Evolutionary conservation across 139 green algal genomes (phyloP).

Genomic region (Tetradesmus lagerheimii): DNA sequence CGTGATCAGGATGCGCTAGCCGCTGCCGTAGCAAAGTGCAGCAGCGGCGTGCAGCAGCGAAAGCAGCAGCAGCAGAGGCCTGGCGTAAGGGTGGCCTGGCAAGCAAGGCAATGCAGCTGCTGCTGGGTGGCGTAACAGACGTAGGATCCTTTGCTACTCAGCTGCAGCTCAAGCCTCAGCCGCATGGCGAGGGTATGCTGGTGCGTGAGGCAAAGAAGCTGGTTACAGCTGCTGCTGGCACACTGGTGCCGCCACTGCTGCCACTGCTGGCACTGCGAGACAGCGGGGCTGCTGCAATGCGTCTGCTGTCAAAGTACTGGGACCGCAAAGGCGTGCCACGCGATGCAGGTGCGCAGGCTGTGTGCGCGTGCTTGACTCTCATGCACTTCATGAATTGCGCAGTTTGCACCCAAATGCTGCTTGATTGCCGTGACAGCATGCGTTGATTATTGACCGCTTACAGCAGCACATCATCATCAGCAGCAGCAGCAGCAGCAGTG

Average conservation of each 20-base stretch:
- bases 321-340: neutral
- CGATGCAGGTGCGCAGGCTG: neutral
- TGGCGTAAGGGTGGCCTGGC: neutral
- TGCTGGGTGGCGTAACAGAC: neutral
- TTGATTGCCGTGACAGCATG: too few relatives aligned
- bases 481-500: too few relatives aligned
- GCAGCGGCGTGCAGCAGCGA: neutral
- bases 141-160: neutral
- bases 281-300: neutral
- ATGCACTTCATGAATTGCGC: too few relatives aligned
- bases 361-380: too few relatives aligned
- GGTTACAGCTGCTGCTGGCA: conserved; percentile 10
- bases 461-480: too few relatives aligned
- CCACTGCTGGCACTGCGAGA: neutral
- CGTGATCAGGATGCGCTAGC: neutral
- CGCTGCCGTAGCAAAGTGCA: neutral
- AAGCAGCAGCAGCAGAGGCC: neutral
- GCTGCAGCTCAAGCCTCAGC: conserved; percentile 13
- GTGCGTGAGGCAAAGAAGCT: neutral
- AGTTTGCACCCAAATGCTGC: too few relatives aligned
- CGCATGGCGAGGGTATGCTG: neutral
- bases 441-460: too few relatives aligned
- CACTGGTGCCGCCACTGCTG: neutral
- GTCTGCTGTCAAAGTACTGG: conserved; percentile 21
- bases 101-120: neutral